phyloP scores from a whole-genome alignment of 73 alveolate species.

The Tetrahymena elliotti region DNA sequence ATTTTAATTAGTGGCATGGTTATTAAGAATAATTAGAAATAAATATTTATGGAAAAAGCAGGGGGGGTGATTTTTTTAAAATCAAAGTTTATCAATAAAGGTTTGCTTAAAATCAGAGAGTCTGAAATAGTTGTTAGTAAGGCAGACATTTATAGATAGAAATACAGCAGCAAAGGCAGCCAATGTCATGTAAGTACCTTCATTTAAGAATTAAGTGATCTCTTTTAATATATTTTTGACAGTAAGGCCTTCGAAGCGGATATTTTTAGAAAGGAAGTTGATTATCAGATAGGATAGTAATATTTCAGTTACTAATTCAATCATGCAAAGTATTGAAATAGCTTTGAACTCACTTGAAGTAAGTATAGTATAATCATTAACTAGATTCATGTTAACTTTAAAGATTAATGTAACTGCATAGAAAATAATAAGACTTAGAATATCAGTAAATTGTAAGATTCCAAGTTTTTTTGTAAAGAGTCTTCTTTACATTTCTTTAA shows the following conservation, averaged over 20 bases:
- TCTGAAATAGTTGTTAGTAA: background rate
- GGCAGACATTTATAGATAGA: background rate
- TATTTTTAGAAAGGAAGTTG: background rate
- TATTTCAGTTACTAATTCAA: background rate
- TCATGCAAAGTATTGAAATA: background rate
- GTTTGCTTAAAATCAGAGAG: background rate
- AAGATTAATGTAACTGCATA: background rate
- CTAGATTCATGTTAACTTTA: background rate
- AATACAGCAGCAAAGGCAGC: background rate
- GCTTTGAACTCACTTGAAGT: background rate
- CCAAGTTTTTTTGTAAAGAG: background rate
- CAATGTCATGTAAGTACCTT: background rate
- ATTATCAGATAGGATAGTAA: background rate
- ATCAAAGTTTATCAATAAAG: background rate
- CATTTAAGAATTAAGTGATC: background rate
- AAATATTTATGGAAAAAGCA: background rate
- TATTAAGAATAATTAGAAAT: background rate
- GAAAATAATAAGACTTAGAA: background rate
- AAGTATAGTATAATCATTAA: background rate
- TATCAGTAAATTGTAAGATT: background rate
- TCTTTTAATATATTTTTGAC: background rate
- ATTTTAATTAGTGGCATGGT: background rate
- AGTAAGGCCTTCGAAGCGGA: background rate
- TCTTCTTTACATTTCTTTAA: background rate
- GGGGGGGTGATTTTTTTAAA: background rate